These are phyloP conservation scores for Camellia sinensis DNA, from an alignment of 148 eudicot species.

Conservation along the genomic window DNA sequence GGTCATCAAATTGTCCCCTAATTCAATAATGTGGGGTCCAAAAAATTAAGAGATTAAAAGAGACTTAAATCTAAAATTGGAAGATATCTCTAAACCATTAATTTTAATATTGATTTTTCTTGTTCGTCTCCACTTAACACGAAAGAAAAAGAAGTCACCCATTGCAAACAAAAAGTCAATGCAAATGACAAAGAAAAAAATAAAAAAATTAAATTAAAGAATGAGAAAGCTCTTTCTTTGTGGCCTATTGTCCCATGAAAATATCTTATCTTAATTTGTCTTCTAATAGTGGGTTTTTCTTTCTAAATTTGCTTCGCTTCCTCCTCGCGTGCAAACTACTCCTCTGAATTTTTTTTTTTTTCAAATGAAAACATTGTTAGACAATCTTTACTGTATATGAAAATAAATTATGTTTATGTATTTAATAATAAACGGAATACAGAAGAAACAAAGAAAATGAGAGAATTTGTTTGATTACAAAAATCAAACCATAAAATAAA, in stretches of 20 bases:
- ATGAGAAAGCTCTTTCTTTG: not conserved
- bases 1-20: not conserved
- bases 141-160: not conserved
- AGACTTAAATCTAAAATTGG: not conserved
- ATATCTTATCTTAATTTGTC: not conserved
- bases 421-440: no score
- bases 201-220: not conserved
- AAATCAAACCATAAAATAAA: no score
- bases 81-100: not conserved
- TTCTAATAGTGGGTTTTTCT: not conserved
- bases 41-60: not conserved
- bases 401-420: no score
- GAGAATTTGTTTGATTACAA: no score
- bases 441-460: no score
- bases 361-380: no score
- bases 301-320: not conserved
- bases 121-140: not conserved
- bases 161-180: not conserved
- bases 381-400: no score
- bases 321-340: not conserved
- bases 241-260: not conserved
- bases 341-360: no score
- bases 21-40: slow-evolving; percentile 6
- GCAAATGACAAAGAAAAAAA: not conserved
- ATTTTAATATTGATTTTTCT: not conserved